These are phyloP conservation scores for Cyclostephanos invisitatus DNA, from an alignment of 108 stramenopile species.

Conservation along the genomic window DNA sequence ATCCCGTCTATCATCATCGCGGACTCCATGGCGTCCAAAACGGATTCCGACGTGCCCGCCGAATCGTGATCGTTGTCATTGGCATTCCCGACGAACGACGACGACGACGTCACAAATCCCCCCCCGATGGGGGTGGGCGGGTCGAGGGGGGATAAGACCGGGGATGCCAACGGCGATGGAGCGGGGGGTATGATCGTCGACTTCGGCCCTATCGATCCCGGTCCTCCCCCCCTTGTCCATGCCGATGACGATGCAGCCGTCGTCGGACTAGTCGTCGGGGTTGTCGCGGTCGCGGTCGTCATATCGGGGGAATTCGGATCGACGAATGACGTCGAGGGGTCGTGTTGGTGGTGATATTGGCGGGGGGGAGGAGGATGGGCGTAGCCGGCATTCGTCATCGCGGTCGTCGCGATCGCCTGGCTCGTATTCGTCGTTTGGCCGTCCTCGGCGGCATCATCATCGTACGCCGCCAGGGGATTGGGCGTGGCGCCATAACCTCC, in stretches of 20 bases:
- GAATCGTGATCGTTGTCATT: background rate
- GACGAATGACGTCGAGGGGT: background rate
- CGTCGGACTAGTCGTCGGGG: background rate
- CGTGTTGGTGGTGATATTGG: background rate
- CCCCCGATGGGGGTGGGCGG: background rate
- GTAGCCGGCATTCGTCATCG: background rate
- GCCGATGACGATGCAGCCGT: background rate
- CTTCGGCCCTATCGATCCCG: background rate
- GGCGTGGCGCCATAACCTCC: background rate
- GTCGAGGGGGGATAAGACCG: background rate
- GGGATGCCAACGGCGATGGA: background rate
- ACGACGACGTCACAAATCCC: background rate
- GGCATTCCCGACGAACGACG: background rate
- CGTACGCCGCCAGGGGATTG: conserved; percentile 4
- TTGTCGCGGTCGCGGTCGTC: too few species aligned
- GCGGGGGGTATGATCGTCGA: background rate
- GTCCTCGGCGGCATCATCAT: background rate
- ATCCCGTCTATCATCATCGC: background rate
- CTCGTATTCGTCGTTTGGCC: background rate
- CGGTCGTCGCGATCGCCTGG: background rate
- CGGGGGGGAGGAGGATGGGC: background rate
- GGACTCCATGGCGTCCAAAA: background rate
- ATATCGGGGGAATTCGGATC: background rate
- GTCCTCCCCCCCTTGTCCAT: background rate
- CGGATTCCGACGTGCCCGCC: conserved; percentile 6